Evolutionary conservation across 352 stramenopile species (phyloP).

Genomic region (Phytophthora aleatoria): DNA sequence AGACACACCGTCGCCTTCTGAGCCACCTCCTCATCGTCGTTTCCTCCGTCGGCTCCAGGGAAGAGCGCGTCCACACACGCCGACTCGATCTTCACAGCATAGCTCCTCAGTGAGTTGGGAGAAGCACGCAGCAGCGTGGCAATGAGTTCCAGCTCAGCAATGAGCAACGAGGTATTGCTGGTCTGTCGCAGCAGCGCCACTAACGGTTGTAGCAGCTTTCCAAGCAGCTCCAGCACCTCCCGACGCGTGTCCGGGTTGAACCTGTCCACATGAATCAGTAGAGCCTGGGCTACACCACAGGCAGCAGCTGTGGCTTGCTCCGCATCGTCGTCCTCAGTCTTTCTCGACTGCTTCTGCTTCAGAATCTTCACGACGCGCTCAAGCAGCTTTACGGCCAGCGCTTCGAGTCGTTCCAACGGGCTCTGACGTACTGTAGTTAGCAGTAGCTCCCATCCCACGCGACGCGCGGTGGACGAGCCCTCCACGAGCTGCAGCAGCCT

Average conservation of each 20-base stretch:
- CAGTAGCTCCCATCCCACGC: slow-evolving; percentile 66
- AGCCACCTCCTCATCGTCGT: slow-evolving; percentile 22
- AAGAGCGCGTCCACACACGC: slow-evolving; percentile 42
- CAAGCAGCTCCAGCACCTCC: slow-evolving; percentile 61
- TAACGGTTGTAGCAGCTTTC: slow-evolving; percentile 64
- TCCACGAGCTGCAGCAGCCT: slow-evolving; percentile 66
- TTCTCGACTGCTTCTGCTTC: slow-evolving; percentile 59
- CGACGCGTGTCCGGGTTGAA: slow-evolving; percentile 62
- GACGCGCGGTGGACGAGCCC: slow-evolving; percentile 32
- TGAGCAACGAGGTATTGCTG: slow-evolving; percentile 12
- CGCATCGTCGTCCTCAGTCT: slow-evolving; percentile 34
- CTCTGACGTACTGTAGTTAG: slow-evolving; percentile 64
- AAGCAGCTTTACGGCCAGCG: slow-evolving; percentile 55
- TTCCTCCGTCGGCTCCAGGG: slow-evolving; percentile 20
- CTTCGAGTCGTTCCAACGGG: slow-evolving; percentile 62
- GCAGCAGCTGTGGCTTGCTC: slow-evolving; percentile 38
- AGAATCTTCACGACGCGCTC: slow-evolving; percentile 69
- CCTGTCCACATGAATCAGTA: slow-evolving; percentile 56
- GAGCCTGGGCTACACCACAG: slow-evolving; percentile 48
- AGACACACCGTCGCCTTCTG: slow-evolving; percentile 48
- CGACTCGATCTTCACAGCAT: slow-evolving; percentile 68
- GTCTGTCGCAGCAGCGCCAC: slow-evolving; percentile 47
- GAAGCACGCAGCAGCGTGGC: slow-evolving; percentile 50
- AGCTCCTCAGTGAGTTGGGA: slow-evolving; percentile 62
- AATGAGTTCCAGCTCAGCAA: slow-evolving; percentile 51